Base-by-base conservation (phyloP, 1,284 basidiomycete species). In the Leccinum subatratum region DNA sequence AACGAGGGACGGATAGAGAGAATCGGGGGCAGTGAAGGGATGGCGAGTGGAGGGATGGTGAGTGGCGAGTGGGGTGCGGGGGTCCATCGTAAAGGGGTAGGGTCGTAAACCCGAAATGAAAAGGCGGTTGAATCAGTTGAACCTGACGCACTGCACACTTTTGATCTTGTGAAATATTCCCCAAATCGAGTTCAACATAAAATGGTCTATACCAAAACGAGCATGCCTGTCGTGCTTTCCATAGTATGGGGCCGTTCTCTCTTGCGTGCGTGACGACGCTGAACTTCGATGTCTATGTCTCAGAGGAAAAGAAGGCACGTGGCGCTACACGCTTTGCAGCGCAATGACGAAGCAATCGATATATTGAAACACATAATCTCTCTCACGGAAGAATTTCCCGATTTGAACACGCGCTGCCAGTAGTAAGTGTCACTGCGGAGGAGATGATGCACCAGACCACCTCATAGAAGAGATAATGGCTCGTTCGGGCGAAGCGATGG, bases 71-170 rank as follows among this genome's bases (percentile, higher is more conserved):
- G 57, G 59, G 14, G 22, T 5, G 7, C 12, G 22, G 6, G 45
- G 34, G 37, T 37, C 37, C 2, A 48, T 9, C 59, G n/a, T 51
- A 25, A 42, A 25, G 20, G 37, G 51, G 32, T 22, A 25, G 4
- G 34, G 28, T 20, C 25, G 22, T 6, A 48, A 42, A 58, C 34
- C 54, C 8, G 28, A 54, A 51, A 64, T 20, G 39, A 67, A 64
- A 42, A 66, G 25, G 66, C 59, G 48, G 67, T 32, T 37, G 37
- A 14, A 37, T 37, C 37, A 14, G 37, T 37, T 14, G 14, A 37
- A 37, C 37, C 37, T 25, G 25, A 25, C 25, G 25, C 25, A 25
- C 25, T 25, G 25, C 25, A 25, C 25, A 25, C 25, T 3, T 25
- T 25, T 25, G 25, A 25, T 25, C 25, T 25, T 25, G 25, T 25